Percentiles rank a stretch among this genome's conserved stretches.
Evolutionary conservation across 2,329 filamentous ascomycete genomes (phyloP).

Genomic region (Clonostachys solani): DNA sequence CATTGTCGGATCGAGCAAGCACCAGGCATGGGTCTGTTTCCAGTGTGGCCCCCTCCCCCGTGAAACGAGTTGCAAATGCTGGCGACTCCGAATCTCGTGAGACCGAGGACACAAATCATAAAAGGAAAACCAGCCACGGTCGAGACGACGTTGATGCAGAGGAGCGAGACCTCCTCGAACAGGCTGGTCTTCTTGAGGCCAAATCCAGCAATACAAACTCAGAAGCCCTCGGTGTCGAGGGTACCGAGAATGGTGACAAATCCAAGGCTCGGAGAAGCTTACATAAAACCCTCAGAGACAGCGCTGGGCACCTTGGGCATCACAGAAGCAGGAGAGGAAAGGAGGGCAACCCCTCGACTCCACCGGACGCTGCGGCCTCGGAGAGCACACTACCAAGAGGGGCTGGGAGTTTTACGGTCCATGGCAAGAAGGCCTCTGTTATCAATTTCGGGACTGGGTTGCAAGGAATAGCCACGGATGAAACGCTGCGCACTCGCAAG

Average conservation of each 20-base stretch:
- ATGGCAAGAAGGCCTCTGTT: constrained; percentile 96
- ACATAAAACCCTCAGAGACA: constrained; percentile 84
- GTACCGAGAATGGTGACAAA: constrained; percentile 37
- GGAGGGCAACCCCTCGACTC: constrained; percentile 35
- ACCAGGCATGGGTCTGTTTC: neutral
- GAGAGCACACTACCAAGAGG: constrained; percentile 72
- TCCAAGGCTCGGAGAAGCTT: constrained; percentile 79
- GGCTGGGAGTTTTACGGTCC: constrained; percentile 87
- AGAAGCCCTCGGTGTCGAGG: constrained; percentile 27
- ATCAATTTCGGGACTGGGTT: constrained; percentile 95
- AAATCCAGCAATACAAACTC: constrained; percentile 18
- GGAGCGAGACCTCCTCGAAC: constrained; percentile 63
- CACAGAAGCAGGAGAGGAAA: constrained; percentile 74
- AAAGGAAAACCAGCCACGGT: constrained; percentile 5
- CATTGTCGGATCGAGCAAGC: neutral
- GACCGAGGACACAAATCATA: neutral
- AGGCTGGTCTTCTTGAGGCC: constrained; percentile 59
- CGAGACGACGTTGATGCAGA: constrained; percentile 55
- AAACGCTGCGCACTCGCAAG: constrained; percentile 63
- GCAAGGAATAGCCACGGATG: constrained; percentile 71
- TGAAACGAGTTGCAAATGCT: neutral
- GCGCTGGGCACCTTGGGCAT: constrained; percentile 60
- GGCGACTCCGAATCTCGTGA: neutral
- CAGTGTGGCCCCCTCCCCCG: neutral
- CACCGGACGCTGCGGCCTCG: constrained; percentile 34